These are phyloP conservation scores for Colletotrichum sp. DNA, from an alignment of 2,329 filamentous ascomycete species.

Conservation along the genomic window DNA sequence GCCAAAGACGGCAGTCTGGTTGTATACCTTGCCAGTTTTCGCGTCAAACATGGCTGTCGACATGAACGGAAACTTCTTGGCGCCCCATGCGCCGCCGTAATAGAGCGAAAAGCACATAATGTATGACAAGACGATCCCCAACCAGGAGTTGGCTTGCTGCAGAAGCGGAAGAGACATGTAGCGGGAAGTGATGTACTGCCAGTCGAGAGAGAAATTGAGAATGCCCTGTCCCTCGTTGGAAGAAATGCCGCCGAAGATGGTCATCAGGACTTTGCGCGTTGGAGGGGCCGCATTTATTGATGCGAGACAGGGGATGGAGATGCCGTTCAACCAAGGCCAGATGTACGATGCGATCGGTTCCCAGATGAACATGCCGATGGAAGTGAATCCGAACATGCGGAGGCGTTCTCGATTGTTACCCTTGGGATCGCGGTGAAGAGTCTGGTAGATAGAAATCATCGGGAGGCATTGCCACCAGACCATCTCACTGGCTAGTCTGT, in stretches of 20 bases:
- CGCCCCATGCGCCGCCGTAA: slow-evolving; percentile 41
- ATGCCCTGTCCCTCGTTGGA: slow-evolving; percentile 43
- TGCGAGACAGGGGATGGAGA: slow-evolving; percentile 48
- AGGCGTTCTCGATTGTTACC: slow-evolving; percentile 5
- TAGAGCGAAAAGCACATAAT: slow-evolving; percentile 44
- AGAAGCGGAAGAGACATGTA: slow-evolving; percentile 19
- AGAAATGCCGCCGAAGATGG: slow-evolving; percentile 52
- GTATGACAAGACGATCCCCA: slow-evolving; percentile 41
- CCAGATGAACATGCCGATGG: slow-evolving; percentile 20
- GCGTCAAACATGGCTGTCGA: slow-evolving; percentile 42
- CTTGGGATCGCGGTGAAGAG: slow-evolving; percentile 12
- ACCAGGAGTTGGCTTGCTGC: slow-evolving; percentile 36
- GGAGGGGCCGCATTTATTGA: slow-evolving; percentile 11
- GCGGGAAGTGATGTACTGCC: slow-evolving; percentile 42
- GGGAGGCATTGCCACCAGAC: slow-evolving; percentile 21
- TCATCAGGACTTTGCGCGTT: slow-evolving; percentile 44
- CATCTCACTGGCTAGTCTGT: slow-evolving; percentile 1
- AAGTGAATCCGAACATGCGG: slow-evolving; percentile 11
- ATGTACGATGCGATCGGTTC: slow-evolving; percentile 16
- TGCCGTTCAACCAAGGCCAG: slow-evolving; percentile 19
- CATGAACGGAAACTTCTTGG: slow-evolving; percentile 27
- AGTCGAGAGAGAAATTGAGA: slow-evolving; percentile 44
- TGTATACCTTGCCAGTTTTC: slow-evolving; percentile 38
- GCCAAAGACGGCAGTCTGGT: slow-evolving; percentile 47
- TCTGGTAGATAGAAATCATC: slow-evolving; percentile 19